Percentiles rank a stretch among this genome's conserved stretches.
Evolutionary conservation across 2,329 filamentous ascomycete species (phyloP).

Genomic region (Hymenoscyphus linearis): DNA sequence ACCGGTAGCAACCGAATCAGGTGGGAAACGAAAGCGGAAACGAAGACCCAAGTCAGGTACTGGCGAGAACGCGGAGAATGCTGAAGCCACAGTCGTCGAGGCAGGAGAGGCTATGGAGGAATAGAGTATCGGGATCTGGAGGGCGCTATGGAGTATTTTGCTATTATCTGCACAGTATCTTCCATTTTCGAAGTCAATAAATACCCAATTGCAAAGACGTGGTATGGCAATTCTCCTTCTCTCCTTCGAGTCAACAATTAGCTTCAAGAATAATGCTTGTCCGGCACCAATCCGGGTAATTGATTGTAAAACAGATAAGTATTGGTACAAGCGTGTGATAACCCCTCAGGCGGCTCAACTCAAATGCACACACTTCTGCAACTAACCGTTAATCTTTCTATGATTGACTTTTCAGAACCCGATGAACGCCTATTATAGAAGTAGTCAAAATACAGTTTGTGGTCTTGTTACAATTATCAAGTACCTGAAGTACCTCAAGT

Average conservation of each 20-base stretch:
- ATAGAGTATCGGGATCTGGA: slow-evolving; percentile 6
- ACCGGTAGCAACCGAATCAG: slow-evolving; percentile 19
- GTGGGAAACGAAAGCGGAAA: slow-evolving; percentile 35
- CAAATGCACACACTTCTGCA: background rate
- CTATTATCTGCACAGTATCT: background rate
- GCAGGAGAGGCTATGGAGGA: slow-evolving; percentile 12
- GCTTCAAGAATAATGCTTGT: background rate
- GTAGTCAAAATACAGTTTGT: background rate
- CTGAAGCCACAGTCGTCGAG: slow-evolving; percentile 12
- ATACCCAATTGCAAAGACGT: background rate
- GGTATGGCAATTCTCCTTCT: background rate
- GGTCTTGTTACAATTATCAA: background rate
- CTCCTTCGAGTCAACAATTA: too few relatives aligned
- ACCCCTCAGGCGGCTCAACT: background rate
- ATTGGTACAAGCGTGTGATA: background rate
- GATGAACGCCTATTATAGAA: background rate
- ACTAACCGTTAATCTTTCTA: background rate
- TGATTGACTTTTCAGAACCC: background rate
- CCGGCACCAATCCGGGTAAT: background rate
- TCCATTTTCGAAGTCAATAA: background rate
- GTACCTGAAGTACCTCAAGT: background rate
- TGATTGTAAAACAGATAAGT: background rate
- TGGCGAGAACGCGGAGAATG: background rate
- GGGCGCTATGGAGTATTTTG: slow-evolving; percentile 9
- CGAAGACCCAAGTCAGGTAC: slow-evolving; percentile 11